Evolutionary conservation across 345 rosid species (phyloP).

Genomic region (Triadica sebifera): DNA sequence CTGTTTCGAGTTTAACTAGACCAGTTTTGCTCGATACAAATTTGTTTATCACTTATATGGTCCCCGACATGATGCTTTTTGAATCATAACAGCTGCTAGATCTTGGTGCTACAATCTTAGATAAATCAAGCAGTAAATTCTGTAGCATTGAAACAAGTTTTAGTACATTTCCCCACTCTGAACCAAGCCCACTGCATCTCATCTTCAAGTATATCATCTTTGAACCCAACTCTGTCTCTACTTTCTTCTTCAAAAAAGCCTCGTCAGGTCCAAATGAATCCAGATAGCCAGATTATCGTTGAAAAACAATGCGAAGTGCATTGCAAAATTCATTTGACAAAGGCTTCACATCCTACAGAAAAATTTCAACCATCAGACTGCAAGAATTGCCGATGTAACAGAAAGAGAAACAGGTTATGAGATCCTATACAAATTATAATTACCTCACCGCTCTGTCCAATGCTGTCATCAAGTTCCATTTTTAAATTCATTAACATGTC

Average conservation of each 20-base stretch:
- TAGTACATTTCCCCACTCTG: slow-evolving; percentile 93
- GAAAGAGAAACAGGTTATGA: not conserved
- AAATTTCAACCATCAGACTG: slow-evolving; percentile 19
- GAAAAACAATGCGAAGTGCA: slow-evolving; percentile 55
- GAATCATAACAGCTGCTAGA: not conserved
- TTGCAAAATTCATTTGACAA: slow-evolving; percentile 46
- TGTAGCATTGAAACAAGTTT: not conserved
- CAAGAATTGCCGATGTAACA: slow-evolving; percentile 1
- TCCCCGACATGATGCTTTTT: not conserved
- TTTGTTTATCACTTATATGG: not conserved
- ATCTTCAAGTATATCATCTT: slow-evolving; percentile 96
- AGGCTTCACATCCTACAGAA: slow-evolving; percentile 66
- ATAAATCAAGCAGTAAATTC: not conserved
- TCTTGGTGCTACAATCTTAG: not conserved
- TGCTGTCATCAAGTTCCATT: slow-evolving; percentile 86
- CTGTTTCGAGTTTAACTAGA: not conserved
- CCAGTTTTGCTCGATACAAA: not conserved
- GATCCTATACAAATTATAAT: slow-evolving; percentile 1
- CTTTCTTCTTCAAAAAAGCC: slow-evolving; percentile 73
- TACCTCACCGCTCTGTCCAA: slow-evolving; percentile 94
- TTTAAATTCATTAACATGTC: slow-evolving; percentile 66
- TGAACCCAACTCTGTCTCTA: slow-evolving; percentile 87
- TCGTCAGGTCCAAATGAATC: slow-evolving; percentile 79
- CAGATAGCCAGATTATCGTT: slow-evolving; percentile 62
- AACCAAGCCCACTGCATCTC: slow-evolving; percentile 84